Percentiles rank a stretch among this genome's conserved stretches.
Evolutionary conservation across 1,139 yeast genomes (phyloP).

Genomic region (Protomyces gravidus): DNA sequence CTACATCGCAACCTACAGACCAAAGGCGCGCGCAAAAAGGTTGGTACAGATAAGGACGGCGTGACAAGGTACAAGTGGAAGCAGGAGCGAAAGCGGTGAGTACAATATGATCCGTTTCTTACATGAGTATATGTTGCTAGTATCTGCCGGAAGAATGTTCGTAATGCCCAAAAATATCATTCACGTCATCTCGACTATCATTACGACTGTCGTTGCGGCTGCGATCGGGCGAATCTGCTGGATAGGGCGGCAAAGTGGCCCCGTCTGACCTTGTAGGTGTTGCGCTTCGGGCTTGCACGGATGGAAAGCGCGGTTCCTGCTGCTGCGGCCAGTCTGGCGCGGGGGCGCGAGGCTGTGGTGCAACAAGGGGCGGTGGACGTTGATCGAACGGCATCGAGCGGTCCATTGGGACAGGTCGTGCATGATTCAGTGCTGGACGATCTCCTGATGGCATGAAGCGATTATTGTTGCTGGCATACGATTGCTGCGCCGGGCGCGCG

Average conservation of each 20-base stretch:
- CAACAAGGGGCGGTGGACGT: neutral
- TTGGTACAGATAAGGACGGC: constrained; percentile 29
- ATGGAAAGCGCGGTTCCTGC: neutral
- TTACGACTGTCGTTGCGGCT: neutral
- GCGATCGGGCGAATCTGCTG: neutral
- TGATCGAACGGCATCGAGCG: neutral
- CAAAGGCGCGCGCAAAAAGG: constrained; percentile 30
- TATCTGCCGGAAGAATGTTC: neutral
- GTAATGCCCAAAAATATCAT: neutral
- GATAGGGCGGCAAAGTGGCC: neutral
- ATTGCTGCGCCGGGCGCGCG: neutral
- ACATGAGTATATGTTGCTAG: no score
- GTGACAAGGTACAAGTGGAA: constrained; percentile 31
- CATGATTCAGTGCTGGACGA: neutral
- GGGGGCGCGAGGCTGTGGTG: neutral
- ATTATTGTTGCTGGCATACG: neutral
- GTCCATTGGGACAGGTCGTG: neutral
- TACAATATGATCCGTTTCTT: neutral
- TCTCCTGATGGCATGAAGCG: no score
- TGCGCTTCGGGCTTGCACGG: neutral
- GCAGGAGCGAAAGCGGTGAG: constrained; percentile 30
- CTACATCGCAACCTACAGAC: constrained; percentile 30
- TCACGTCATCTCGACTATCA: neutral
- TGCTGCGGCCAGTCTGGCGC: neutral
- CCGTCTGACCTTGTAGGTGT: neutral